These are phyloP conservation scores for Thozetella sp. DNA, from an alignment of 495 filamentous ascomycete species.

Conservation along the genomic window DNA sequence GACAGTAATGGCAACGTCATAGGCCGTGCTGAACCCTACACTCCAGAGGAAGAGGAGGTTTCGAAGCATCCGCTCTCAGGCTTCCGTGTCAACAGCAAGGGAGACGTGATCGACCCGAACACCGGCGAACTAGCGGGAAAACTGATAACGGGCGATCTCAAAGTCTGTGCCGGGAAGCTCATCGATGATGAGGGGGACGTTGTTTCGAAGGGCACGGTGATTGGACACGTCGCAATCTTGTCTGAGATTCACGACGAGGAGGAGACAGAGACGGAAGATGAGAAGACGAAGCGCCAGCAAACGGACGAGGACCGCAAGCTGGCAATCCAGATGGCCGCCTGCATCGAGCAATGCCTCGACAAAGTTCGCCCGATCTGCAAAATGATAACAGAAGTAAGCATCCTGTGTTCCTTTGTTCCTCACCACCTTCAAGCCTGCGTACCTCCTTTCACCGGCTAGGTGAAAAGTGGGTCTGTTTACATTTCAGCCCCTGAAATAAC, in stretches of 20 bases:
- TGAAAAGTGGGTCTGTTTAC: no score
- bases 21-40: constrained; percentile 81
- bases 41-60: constrained; percentile 73
- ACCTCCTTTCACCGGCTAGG: background rate
- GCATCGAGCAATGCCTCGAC: constrained; percentile 79
- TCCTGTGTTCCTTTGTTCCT: constrained; percentile 4
- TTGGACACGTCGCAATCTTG: constrained; percentile 80
- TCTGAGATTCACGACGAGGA: constrained; percentile 67
- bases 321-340: constrained; percentile 73
- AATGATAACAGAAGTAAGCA: constrained; percentile 79
- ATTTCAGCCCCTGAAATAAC: no score
- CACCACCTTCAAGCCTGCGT: background rate
- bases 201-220: constrained; percentile 73
- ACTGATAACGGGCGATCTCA: constrained; percentile 73
- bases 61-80: constrained; percentile 65
- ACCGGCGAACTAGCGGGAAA: constrained; percentile 82
- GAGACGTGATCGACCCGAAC: constrained; percentile 79
- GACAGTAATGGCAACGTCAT: constrained; percentile 84
- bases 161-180: constrained; percentile 71
- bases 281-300: constrained; percentile 54
- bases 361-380: constrained; percentile 83
- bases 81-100: constrained; percentile 77
- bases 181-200: constrained; percentile 89
- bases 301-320: constrained; percentile 71
- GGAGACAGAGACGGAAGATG: constrained; percentile 46